Percentiles rank a stretch among this genome's conserved stretches.
These are phyloP conservation scores for Rutstroemia sp. DNA, from an alignment of 2,329 filamentous ascomycete genomes.

Conservation along the genomic window DNA sequence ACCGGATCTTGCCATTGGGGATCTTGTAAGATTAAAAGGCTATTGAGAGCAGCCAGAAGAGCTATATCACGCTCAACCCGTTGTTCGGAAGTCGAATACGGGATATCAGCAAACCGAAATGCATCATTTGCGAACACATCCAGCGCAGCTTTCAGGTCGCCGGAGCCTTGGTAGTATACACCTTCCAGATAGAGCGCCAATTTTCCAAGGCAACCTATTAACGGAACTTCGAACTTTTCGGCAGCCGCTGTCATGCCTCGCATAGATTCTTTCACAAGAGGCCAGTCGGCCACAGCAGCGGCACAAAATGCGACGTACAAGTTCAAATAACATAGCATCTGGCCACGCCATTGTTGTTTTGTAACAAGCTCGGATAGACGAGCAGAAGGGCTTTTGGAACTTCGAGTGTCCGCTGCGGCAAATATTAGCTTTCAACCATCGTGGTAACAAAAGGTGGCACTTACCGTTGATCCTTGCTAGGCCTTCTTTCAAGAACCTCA, in stretches of 20 bases:
- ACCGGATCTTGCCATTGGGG: constrained; percentile 48
- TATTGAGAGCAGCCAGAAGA: constrained; percentile 60
- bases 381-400: constrained; percentile 19
- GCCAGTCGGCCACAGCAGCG: constrained; percentile 25
- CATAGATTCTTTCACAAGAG: constrained; percentile 20
- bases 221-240: constrained; percentile 17
- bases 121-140: constrained; percentile 54
- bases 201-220: constrained; percentile 19
- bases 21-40: constrained; percentile 65
- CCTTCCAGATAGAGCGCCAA: constrained; percentile 58
- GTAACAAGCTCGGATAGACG: constrained; percentile 21
- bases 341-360: constrained; percentile 26
- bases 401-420: constrained; percentile 4
- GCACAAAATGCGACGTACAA: constrained; percentile 28
- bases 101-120: constrained; percentile 44
- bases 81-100: constrained; percentile 32
- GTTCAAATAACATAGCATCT: constrained; percentile 27
- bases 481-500: constrained; percentile 51
- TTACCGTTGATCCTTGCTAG: constrained; percentile 36
- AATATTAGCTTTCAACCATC: background rate
- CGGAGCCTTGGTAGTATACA: constrained; percentile 68
- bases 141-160: constrained; percentile 62
- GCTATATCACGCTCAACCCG: constrained; percentile 55
- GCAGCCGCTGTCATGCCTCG: constrained; percentile 19
- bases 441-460: background rate